Evolutionary conservation across 139 green algal genomes (phyloP).

Genomic region (Chlamydomonas sphaeroides): DNA sequence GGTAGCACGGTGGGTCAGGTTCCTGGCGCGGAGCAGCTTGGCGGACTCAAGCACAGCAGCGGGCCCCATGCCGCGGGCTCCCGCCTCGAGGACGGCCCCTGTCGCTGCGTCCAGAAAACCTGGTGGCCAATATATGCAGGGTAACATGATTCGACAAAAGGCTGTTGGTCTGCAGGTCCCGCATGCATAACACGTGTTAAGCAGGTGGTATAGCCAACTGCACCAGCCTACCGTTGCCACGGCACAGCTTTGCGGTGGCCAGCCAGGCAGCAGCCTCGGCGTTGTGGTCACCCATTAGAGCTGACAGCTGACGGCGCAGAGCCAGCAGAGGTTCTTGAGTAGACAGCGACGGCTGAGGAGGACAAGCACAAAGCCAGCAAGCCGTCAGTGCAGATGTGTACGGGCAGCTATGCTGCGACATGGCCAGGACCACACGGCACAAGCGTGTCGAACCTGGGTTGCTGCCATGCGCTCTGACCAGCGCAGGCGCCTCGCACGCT

Average conservation of each 20-base stretch:
- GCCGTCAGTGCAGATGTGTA: too few species aligned
- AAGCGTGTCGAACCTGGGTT: constrained; percentile 60
- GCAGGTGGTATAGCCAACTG: too few species aligned
- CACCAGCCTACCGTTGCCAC: constrained; percentile 63
- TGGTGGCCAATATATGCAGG: too few species aligned
- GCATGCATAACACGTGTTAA: too few species aligned
- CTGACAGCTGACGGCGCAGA: constrained; percentile 78
- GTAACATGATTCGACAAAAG: too few species aligned
- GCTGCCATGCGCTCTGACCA: constrained; percentile 81
- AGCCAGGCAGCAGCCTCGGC: constrained; percentile 84
- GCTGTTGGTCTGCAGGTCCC: too few species aligned
- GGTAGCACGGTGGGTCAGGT: constrained; percentile 70
- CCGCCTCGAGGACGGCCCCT: constrained; percentile 85
- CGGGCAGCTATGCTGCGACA: too few species aligned
- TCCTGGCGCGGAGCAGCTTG: constrained; percentile 87
- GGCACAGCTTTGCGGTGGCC: constrained; percentile 85
- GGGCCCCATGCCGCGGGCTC: constrained; percentile 53
- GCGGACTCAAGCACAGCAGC: constrained; percentile 76
- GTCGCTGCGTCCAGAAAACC: constrained; percentile 88
- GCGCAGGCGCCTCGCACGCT: constrained; percentile 51
- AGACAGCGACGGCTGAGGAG: constrained; percentile 49
- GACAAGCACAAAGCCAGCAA: too few species aligned
- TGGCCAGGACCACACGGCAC: too few species aligned
- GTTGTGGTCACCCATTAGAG: constrained; percentile 55
- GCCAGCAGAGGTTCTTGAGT: constrained; percentile 87